A percentile compares a stretch with the other conserved stretches of the same genome.
These are phyloP conservation scores for Westerdykella sp. DNA, from an alignment of 2,329 filamentous ascomycete species.

Conservation along the genomic window DNA sequence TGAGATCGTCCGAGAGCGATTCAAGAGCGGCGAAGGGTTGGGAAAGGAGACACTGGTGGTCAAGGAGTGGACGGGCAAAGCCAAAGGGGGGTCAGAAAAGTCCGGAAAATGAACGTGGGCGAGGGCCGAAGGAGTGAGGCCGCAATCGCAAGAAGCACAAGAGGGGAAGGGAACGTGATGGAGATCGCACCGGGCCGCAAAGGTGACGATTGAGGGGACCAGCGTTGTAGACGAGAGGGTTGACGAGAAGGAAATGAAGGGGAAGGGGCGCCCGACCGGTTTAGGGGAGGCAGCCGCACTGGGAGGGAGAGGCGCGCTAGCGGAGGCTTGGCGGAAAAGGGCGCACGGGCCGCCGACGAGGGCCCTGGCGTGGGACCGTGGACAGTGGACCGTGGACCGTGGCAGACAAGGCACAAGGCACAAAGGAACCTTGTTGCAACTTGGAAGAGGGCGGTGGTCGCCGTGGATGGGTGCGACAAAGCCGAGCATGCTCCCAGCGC, in stretches of 20 bases:
- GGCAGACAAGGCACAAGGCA: not conserved
- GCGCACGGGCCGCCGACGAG: not conserved
- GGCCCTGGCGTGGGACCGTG: conserved; percentile 4
- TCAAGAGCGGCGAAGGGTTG: conserved; percentile 23
- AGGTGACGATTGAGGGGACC: conserved; percentile 32
- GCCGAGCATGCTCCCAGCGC: no score
- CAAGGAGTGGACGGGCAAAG: conserved; percentile 38
- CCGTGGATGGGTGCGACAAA: no score
- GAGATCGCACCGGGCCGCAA: conserved; percentile 32
- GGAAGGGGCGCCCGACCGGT: conserved; percentile 21
- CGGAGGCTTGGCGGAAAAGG: conserved; percentile 4
- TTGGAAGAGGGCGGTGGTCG: no score
- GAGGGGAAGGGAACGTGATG: conserved; percentile 31
- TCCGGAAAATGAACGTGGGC: conserved; percentile 34
- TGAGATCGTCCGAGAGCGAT: conserved; percentile 36
- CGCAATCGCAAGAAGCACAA: conserved; percentile 37
- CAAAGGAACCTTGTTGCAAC: not conserved
- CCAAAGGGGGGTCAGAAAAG: conserved; percentile 23
- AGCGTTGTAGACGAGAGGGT: conserved; percentile 32
- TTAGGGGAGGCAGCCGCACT: conserved; percentile 16
- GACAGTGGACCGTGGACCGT: no score
- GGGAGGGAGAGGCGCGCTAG: conserved; percentile 12
- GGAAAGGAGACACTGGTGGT: conserved; percentile 16
- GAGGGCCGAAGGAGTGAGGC: conserved; percentile 39
- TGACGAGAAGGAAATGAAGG: conserved; percentile 29